Evolutionary conservation across 2,329 filamentous ascomycete species (phyloP).

Genomic region (Camptophora hylomeconis): DNA sequence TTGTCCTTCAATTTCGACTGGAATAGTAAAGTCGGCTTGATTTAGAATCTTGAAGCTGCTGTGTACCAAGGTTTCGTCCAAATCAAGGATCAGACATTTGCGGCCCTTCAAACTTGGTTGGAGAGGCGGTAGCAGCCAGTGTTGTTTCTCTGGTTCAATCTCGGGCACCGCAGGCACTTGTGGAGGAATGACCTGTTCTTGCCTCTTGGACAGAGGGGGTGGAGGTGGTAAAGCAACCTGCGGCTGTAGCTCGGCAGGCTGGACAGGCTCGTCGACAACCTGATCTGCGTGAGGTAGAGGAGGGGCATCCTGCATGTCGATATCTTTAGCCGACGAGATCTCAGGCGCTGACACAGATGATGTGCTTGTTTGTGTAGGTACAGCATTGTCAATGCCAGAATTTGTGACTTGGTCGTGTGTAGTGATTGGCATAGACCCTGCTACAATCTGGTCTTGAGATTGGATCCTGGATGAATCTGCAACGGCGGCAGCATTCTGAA

Average conservation of each 20-base stretch:
- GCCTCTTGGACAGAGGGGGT: conserved; percentile 36
- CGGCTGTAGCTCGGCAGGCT: conserved; percentile 29
- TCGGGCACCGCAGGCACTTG: conserved; percentile 31
- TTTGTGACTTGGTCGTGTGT: conserved; percentile 4
- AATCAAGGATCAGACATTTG: conserved; percentile 88
- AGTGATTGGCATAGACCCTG: conserved; percentile 3
- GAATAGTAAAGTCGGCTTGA: conserved; percentile 97
- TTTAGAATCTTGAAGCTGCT: conserved; percentile 99
- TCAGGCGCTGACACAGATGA: neutral
- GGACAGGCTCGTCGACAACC: conserved; percentile 26
- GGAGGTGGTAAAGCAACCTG: conserved; percentile 43
- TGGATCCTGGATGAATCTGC: too few species aligned
- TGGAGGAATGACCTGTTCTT: conserved; percentile 25
- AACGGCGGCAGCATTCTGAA: too few species aligned
- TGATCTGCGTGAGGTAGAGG: conserved; percentile 36
- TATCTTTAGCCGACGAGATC: conserved; percentile 36
- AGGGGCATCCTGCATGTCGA: conserved; percentile 52
- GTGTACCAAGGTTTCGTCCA: conserved; percentile 94
- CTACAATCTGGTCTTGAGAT: conserved; percentile 5
- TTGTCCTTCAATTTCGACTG: conserved; percentile 96
- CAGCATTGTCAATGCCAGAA: neutral
- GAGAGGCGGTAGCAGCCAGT: conserved; percentile 70
- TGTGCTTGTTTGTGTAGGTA: neutral
- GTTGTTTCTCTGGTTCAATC: conserved; percentile 37
- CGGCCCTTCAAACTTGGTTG: conserved; percentile 67